Evolutionary conservation across 2,329 filamentous ascomycete species (phyloP).

Genomic region (Penicillium sp.): DNA sequence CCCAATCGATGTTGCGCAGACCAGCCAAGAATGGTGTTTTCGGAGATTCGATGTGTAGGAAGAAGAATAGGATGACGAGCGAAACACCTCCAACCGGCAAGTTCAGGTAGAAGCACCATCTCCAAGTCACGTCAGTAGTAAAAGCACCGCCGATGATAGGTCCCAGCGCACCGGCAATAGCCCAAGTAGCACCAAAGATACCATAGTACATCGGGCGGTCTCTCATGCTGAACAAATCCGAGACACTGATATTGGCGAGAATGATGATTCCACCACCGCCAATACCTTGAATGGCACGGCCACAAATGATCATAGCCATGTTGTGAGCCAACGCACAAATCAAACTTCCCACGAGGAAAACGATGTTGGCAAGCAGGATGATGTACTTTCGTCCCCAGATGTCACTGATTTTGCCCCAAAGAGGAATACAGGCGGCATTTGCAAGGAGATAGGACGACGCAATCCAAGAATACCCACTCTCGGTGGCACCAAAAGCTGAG

Average conservation of each 20-base stretch:
- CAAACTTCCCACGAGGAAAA: slow-evolving; percentile 63
- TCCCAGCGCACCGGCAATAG: slow-evolving; percentile 58
- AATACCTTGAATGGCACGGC: slow-evolving; percentile 61
- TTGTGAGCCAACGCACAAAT: slow-evolving; percentile 58
- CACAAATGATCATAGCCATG: slow-evolving; percentile 62
- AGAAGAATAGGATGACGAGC: slow-evolving; percentile 58
- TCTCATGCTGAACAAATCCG: slow-evolving; percentile 62
- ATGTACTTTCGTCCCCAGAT: slow-evolving; percentile 66
- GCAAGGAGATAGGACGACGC: slow-evolving; percentile 48
- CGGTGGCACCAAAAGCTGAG: slow-evolving; percentile 40
- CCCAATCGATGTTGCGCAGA: slow-evolving; percentile 62
- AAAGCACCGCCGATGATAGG: slow-evolving; percentile 62
- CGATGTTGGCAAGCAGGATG: slow-evolving; percentile 57
- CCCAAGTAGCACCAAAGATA: slow-evolving; percentile 62
- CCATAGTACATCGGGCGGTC: slow-evolving; percentile 61
- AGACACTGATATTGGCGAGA: slow-evolving; percentile 63
- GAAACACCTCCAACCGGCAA: slow-evolving; percentile 60
- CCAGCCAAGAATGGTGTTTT: slow-evolving; percentile 58
- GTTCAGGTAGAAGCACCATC: slow-evolving; percentile 63
- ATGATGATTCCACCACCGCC: slow-evolving; percentile 63
- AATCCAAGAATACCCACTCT: slow-evolving; percentile 50
- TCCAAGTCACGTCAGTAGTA: slow-evolving; percentile 58
- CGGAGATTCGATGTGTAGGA: slow-evolving; percentile 61
- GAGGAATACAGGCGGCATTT: slow-evolving; percentile 51
- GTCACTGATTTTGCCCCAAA: slow-evolving; percentile 64